These are phyloP conservation scores for Leptographium wingfieldii DNA, from an alignment of 2,329 filamentous ascomycete species.

Conservation along the genomic window DNA sequence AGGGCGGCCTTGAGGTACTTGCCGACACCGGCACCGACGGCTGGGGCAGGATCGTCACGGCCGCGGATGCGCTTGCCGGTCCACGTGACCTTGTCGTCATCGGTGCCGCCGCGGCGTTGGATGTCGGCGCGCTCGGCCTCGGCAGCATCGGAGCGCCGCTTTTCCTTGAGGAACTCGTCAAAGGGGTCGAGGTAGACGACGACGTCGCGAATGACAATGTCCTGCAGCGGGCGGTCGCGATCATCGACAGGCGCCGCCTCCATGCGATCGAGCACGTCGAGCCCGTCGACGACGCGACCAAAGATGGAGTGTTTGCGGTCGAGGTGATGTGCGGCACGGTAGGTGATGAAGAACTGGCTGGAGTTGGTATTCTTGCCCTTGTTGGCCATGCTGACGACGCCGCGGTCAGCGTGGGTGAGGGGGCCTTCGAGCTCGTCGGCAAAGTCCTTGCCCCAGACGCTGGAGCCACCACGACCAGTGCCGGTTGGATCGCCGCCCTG, in stretches of 20 bases:
- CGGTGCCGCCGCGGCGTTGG: slow-evolving; percentile 54
- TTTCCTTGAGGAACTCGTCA: slow-evolving; percentile 76
- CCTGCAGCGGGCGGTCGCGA: slow-evolving; percentile 61
- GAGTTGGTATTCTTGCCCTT: slow-evolving; percentile 98
- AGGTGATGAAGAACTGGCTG: slow-evolving; percentile 88
- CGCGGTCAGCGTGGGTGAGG: slow-evolving; percentile 66
- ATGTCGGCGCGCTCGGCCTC: slow-evolving; percentile 50
- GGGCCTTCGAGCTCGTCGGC: slow-evolving; percentile 88
- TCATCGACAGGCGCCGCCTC: slow-evolving; percentile 66
- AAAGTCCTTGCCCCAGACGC: slow-evolving; percentile 91
- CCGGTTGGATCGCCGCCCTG: slow-evolving; percentile 92
- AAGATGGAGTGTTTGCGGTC: slow-evolving; percentile 98
- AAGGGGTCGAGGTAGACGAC: slow-evolving; percentile 90
- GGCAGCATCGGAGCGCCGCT: slow-evolving; percentile 46
- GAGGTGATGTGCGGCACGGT: slow-evolving; percentile 71
- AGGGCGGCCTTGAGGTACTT: slow-evolving; percentile 65
- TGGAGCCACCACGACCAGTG: slow-evolving; percentile 78
- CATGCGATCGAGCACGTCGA: slow-evolving; percentile 59
- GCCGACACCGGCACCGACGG: slow-evolving; percentile 37
- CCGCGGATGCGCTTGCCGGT: slow-evolving; percentile 79
- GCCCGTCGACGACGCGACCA: slow-evolving; percentile 66
- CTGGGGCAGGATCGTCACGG: slow-evolving; percentile 37
- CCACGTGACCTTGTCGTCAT: slow-evolving; percentile 89
- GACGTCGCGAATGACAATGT: slow-evolving; percentile 71
- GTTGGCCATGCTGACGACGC: slow-evolving; percentile 88